Percentiles rank a stretch among this genome's conserved stretches.
Conservation (phyloP, 2,329 filamentous ascomycete species). For the Chrysosporium queenslandicum region DNA sequence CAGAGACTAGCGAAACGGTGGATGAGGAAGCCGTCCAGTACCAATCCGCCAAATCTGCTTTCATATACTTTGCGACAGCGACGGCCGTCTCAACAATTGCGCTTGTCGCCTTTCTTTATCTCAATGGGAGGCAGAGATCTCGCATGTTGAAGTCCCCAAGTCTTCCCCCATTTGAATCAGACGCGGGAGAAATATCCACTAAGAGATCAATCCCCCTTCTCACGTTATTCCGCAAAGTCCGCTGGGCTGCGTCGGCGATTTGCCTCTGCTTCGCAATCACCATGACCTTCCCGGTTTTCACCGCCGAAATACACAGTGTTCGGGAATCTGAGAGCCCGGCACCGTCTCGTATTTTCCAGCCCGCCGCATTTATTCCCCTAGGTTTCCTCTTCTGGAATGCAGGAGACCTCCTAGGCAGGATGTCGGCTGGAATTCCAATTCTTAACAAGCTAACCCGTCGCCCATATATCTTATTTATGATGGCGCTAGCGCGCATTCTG, state of each 20-base stretch:
- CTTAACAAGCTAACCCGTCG: constrained; percentile 47
- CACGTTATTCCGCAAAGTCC: constrained; percentile 64
- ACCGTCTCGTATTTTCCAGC: constrained; percentile 51
- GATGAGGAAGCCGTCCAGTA: constrained; percentile 28
- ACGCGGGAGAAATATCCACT: constrained; percentile 27
- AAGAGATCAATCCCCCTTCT: constrained; percentile 50
- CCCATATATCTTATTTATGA: constrained; percentile 57
- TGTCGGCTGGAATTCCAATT: constrained; percentile 52
- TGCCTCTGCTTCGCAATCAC: constrained; percentile 72
- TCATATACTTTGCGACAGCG: constrained; percentile 84
- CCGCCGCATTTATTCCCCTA: constrained; percentile 74
- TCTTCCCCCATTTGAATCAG: constrained; percentile 35
- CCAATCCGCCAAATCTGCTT: constrained; percentile 59
- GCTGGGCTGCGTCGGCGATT: constrained; percentile 65
- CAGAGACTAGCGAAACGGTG: constrained; percentile 35
- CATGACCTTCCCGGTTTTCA: constrained; percentile 95
- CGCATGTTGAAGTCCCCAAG: constrained; percentile 9
- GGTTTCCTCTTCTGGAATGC: constrained; percentile 89
- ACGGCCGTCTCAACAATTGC: constrained; percentile 62
- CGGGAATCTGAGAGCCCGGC: constrained; percentile 34
- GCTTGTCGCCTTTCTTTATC: constrained; percentile 62
- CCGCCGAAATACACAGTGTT: constrained; percentile 53
- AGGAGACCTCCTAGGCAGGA: constrained; percentile 70
- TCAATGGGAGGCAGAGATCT: constrained; percentile 47
- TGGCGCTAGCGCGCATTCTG: constrained; percentile 54